Evolutionary conservation across 2,329 filamentous ascomycete species (phyloP).

Genomic region (Fusarium pseudocircinatum): DNA sequence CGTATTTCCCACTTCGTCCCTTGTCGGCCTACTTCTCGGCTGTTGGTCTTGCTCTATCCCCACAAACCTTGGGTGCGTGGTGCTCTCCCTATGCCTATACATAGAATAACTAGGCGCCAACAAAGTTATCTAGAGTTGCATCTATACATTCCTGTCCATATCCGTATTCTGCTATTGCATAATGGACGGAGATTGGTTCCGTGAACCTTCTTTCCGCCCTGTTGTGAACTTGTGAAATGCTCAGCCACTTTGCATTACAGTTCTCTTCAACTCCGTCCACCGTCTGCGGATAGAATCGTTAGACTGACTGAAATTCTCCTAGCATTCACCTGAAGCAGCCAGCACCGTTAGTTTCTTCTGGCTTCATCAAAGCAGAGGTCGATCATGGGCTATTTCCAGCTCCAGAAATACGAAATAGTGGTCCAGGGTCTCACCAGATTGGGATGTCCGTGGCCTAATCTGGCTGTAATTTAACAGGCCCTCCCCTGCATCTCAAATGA

Average conservation of each 20-base stretch:
- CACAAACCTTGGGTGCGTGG: constrained; percentile 16
- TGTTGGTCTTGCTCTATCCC: constrained; percentile 7
- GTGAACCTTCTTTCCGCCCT: not conserved
- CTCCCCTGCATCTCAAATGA: constrained; percentile 23
- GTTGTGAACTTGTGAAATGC: not conserved
- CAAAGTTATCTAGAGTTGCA: constrained; percentile 1
- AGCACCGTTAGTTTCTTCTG: constrained; percentile 17
- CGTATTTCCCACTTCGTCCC: constrained; percentile 18
- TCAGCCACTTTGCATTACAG: constrained; percentile 2
- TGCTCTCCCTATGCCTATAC: constrained; percentile 26
- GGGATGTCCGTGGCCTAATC: constrained; percentile 32
- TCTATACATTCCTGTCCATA: not conserved
- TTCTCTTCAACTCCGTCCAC: not conserved
- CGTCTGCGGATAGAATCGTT: not conserved
- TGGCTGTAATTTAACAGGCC: constrained; percentile 27
- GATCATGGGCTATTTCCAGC: constrained; percentile 11
- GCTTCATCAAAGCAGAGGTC: constrained; percentile 18
- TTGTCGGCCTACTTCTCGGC: not conserved
- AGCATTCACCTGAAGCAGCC: constrained; percentile 41
- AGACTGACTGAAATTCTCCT: not conserved
- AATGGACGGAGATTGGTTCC: constrained; percentile 14
- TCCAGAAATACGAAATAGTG: constrained; percentile 21
- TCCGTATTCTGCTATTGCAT: constrained; percentile 5
- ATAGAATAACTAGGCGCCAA: constrained; percentile 28
- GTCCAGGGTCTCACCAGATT: constrained; percentile 34